Base-by-base conservation (phyloP, 352 stramenopile genomes). In the Pythium chondricola region DNA sequence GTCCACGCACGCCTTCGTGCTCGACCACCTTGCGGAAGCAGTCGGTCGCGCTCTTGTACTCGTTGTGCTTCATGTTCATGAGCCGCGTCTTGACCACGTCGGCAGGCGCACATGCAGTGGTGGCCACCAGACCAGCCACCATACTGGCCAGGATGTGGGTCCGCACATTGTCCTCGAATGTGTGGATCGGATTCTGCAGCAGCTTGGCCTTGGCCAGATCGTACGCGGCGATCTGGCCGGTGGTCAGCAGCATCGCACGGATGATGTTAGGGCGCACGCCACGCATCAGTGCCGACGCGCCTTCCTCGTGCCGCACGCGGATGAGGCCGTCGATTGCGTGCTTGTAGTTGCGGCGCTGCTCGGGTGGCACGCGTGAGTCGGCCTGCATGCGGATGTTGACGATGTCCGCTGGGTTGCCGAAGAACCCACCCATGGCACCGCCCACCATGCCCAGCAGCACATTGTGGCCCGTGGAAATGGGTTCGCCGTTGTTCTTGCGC, bases 381-480 rank as follows among this genome's bases (percentile, higher is more conserved):
- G 80, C 80, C 52, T 89, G 80, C 77, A 92, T 89, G 48, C 80
- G 80, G 51, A 89, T 84, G 60, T 89, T 92, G 38, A 89, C 80
- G 30, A 92, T 88, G 33, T 89, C 80, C 11, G 80, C 80, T 0
- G 77, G 80, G 33, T 92, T 89, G 11, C 80, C 80, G 5, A 86
- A 62, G 2, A 71, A 67, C 8, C 77, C 80, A 42, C 80, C 80
- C 16, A 92, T 40, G 4, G 83, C 74, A 30, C 80, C 80, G 21
- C 80, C 80, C 0, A 65, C 56, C 67, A 92, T 85, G 14, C 77
- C 79, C 18, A 92, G 61, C 17, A 74, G 29, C 7, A 89, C 61
- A 50, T 92, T 92, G 48, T 92, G 71, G 9, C 48, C 51, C 1
- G 79, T 87, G 13, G 75, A 75, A 58, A 92, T 84, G 3, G 73